Evolutionary conservation across 306 rosid genomes (phyloP).

Genomic region (Inga leiocalycina): DNA sequence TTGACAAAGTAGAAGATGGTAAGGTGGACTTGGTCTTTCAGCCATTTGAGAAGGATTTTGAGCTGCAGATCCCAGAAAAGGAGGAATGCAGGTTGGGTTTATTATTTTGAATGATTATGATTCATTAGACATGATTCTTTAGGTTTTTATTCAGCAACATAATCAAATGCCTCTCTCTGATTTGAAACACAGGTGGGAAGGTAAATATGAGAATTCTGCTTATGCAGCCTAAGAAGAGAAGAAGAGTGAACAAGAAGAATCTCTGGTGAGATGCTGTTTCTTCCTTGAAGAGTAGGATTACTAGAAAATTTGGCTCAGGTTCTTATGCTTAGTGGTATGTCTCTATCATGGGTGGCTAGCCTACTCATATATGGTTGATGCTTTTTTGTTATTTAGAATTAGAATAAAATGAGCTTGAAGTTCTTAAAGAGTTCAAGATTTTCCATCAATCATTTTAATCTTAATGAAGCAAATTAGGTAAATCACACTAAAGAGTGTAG

Average conservation of each 20-base stretch:
- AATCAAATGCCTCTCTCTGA: constrained; percentile 5
- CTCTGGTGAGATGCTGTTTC: constrained; percentile 28
- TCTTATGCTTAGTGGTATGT: constrained; percentile 1
- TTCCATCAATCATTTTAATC: background rate
- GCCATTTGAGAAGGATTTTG: constrained; percentile 65
- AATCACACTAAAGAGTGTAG: background rate
- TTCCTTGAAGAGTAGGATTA: background rate
- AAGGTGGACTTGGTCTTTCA: constrained; percentile 64
- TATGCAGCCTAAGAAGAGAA: constrained; percentile 40
- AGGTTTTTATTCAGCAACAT: background rate
- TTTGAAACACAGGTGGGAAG: constrained; percentile 78
- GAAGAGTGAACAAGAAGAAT: constrained; percentile 10
- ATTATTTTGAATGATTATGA: constrained; percentile 19
- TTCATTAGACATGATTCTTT: background rate
- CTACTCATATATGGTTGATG: background rate
- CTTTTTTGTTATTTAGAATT: constrained; percentile 11
- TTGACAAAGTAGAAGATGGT: constrained; percentile 57
- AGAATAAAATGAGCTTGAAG: background rate
- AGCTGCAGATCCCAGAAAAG: constrained; percentile 68
- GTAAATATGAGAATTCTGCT: constrained; percentile 68
- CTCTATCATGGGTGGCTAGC: constrained; percentile 7
- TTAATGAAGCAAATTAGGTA: background rate
- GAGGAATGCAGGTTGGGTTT: constrained; percentile 63
- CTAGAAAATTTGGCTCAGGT: background rate
- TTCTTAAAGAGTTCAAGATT: background rate